Evolutionary conservation across 176 grass and related monocot species (phyloP).

Genomic region (Elaeis guineensis): DNA sequence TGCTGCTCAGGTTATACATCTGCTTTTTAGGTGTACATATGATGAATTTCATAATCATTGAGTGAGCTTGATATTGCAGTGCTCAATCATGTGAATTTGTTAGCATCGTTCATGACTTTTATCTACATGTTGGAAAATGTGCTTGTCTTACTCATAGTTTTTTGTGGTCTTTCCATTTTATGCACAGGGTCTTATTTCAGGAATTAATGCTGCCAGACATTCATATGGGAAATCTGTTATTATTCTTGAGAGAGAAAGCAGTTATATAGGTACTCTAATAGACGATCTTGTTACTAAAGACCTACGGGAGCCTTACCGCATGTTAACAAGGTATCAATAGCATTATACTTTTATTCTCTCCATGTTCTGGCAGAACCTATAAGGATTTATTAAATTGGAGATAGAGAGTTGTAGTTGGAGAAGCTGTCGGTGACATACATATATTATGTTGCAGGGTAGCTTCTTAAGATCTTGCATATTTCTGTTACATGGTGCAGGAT

Average conservation of each 20-base stretch:
- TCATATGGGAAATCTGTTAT: constrained; percentile 72
- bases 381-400: too few relatives aligned
- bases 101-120: too few relatives aligned
- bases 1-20: constrained; percentile 69
- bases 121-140: too few relatives aligned
- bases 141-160: background rate
- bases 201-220: constrained; percentile 96
- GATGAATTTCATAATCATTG: too few relatives aligned
- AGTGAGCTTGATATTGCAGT: too few relatives aligned
- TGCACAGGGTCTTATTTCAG: constrained; percentile 71
- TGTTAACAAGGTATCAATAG: constrained; percentile 65
- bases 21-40: background rate
- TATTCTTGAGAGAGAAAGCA: constrained; percentile 97
- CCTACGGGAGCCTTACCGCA: constrained; percentile 91
- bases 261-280: constrained; percentile 91
- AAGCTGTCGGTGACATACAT: too few relatives aligned
- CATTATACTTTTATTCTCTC: constrained; percentile 5
- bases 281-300: constrained; percentile 99
- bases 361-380: background rate
- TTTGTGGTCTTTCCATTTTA: background rate
- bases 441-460: too few relatives aligned
- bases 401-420: too few relatives aligned
- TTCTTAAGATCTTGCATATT: too few relatives aligned
- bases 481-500: too few relatives aligned
- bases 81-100: too few relatives aligned